Evolutionary conservation across 306 rosid species (phyloP).

Genomic region (Dalbergia cultrata): DNA sequence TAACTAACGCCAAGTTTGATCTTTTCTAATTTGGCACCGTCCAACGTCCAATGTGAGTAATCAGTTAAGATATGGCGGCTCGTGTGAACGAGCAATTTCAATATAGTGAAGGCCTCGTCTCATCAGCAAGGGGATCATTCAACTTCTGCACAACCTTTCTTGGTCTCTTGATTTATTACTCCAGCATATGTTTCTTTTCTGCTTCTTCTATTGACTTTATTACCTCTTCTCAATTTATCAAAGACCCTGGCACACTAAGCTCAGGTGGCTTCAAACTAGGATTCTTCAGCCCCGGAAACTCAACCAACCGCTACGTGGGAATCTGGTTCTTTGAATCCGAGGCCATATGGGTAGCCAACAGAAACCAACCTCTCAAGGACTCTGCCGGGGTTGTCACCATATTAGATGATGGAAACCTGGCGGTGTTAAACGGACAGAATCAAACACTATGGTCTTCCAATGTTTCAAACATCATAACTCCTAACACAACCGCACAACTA

Average conservation of each 20-base stretch:
- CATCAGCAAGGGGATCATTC: too few species aligned
- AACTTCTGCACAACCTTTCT: too few species aligned
- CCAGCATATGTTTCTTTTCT: too few species aligned
- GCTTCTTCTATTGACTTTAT: neutral
- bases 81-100: too few species aligned
- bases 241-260: constrained; percentile 22
- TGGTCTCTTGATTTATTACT: too few species aligned
- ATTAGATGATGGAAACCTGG: constrained; percentile 42
- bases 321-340: constrained; percentile 46
- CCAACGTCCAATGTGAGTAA: too few species aligned
- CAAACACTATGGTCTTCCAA: constrained; percentile 51
- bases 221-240: neutral
- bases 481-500: constrained; percentile 43
- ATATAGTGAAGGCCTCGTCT: too few species aligned
- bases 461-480: constrained; percentile 22
- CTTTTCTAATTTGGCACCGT: too few species aligned
- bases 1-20: too few species aligned
- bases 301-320: constrained; percentile 49
- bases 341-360: constrained; percentile 56
- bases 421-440: constrained; percentile 34
- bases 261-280: constrained; percentile 49
- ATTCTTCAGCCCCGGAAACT: constrained; percentile 51
- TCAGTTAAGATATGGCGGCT: too few species aligned
- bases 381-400: constrained; percentile 45
- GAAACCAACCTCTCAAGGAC: constrained; percentile 44